Conservation (phyloP, 2,329 filamentous ascomycete species). For the Tympanopsis confertula region DNA sequence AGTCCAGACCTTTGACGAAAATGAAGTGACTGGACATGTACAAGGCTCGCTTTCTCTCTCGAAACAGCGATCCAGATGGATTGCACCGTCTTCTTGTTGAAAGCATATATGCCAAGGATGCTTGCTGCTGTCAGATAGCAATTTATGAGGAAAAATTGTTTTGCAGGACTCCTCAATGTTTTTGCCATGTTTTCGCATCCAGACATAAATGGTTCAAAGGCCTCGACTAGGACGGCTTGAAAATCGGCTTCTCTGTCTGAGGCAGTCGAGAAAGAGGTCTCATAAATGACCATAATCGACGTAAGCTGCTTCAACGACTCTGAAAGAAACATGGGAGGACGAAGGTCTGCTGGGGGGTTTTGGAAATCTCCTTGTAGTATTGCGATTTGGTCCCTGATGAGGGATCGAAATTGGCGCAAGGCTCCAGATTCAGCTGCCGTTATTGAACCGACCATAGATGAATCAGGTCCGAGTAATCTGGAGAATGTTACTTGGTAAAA, state of each 20-base stretch:
- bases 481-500: constrained; percentile 84
- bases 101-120: constrained; percentile 47
- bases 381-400: constrained; percentile 71
- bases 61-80: constrained; percentile 46
- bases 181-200: constrained; percentile 62
- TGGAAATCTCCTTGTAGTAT: constrained; percentile 63
- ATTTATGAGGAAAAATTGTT: constrained; percentile 63
- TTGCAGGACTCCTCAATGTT: constrained; percentile 43
- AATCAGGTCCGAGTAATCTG: constrained; percentile 61
- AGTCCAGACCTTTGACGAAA: constrained; percentile 69
- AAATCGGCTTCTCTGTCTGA: constrained; percentile 57
- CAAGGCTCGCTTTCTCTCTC: constrained; percentile 42
- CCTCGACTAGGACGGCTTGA: constrained; percentile 61
- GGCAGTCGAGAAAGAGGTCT: constrained; percentile 60
- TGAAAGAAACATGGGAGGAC: constrained; percentile 67
- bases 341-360: constrained; percentile 59
- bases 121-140: constrained; percentile 49
- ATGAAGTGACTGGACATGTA: constrained; percentile 59
- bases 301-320: constrained; percentile 70
- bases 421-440: constrained; percentile 62
- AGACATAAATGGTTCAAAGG: constrained; percentile 75
- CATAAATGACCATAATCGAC: constrained; percentile 74
- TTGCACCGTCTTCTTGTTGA: constrained; percentile 42
- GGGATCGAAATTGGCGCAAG: constrained; percentile 67
- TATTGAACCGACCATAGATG: constrained; percentile 60